A percentile compares a stretch with the other conserved stretches of the same genome.
phyloP scores from a whole-genome alignment of 2,329 filamentous ascomycete genomes.

The Cercospora sp. region DNA sequence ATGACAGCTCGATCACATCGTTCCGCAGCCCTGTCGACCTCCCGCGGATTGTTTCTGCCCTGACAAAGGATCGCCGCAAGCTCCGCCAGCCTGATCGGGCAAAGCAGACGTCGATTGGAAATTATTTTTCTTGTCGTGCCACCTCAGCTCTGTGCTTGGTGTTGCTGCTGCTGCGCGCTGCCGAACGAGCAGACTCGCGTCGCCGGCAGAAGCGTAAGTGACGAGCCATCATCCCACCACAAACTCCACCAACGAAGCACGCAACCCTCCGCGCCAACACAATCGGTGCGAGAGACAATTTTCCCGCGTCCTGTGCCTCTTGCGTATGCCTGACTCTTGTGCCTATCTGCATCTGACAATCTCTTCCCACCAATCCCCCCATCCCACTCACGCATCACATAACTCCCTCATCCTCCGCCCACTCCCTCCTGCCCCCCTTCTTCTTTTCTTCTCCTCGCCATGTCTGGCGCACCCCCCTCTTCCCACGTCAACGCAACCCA shows the following conservation, averaged over 20 bases:
- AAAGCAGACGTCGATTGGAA: slow-evolving; percentile 1
- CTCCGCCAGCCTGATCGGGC: slow-evolving; percentile 1
- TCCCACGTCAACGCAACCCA: slow-evolving; percentile 16
- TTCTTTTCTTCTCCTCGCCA: slow-evolving; percentile 16
- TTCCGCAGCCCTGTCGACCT: neutral
- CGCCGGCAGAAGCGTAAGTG: neutral
- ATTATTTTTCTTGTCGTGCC: slow-evolving; percentile 9
- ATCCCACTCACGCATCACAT: neutral
- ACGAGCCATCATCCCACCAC: neutral
- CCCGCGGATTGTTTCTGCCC: neutral
- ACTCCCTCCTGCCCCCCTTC: slow-evolving; percentile 7
- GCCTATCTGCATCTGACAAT: slow-evolving; percentile 15
- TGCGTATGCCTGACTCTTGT: slow-evolving; percentile 4
- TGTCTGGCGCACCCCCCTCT: slow-evolving; percentile 19
- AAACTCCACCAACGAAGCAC: slow-evolving; percentile 1
- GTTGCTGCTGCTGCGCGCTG: neutral
- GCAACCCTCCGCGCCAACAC: slow-evolving; percentile 2
- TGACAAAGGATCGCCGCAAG: slow-evolving; percentile 1
- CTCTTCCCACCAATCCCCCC: slow-evolving; percentile 8
- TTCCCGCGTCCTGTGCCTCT: slow-evolving; percentile 8
- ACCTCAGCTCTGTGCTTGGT: slow-evolving; percentile 9
- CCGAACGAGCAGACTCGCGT: slow-evolving; percentile 1
- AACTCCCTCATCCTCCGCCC: slow-evolving; percentile 7
- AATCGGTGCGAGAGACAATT: slow-evolving; percentile 3
- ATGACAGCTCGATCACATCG: neutral